Percentiles rank a stretch among this genome's conserved stretches.
These are phyloP conservation scores for Solanum medicagineum DNA, from an alignment of 257 asterid species.

Conservation along the genomic window DNA sequence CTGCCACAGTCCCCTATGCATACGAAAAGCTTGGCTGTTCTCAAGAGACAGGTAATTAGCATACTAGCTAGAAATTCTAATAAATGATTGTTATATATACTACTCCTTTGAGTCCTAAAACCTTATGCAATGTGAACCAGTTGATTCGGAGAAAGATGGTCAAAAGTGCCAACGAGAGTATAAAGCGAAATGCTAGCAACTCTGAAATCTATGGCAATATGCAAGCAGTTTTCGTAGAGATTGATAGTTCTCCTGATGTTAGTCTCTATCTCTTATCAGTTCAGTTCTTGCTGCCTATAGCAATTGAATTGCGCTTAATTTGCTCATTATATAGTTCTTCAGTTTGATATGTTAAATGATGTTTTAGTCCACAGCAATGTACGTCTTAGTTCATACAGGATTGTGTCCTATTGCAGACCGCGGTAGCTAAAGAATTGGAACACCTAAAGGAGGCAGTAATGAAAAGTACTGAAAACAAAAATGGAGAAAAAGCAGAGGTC, in stretches of 20 bases:
- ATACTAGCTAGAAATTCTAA: not conserved
- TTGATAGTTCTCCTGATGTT: constrained; percentile 32
- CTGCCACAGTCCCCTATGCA: not conserved
- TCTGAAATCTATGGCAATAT: constrained; percentile 48
- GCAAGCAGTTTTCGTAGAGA: constrained; percentile 40
- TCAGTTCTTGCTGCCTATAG: not conserved
- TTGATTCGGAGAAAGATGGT: constrained; percentile 42
- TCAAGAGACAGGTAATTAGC: constrained; percentile 20
- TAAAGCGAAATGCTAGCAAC: constrained; percentile 26
- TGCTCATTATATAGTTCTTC: not conserved
- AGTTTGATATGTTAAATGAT: not conserved
- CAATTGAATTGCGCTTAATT: not conserved
- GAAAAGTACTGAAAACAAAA: constrained; percentile 7
- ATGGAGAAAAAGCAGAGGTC: constrained; percentile 1
- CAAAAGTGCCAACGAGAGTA: constrained; percentile 30
- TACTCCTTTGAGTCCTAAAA: not conserved
- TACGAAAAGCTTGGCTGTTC: constrained; percentile 35
- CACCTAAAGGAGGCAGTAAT: constrained; percentile 39
- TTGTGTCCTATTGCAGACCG: constrained; percentile 12
- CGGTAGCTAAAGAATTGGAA: constrained; percentile 27
- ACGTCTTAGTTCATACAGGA: not conserved
- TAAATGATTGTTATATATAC: not conserved
- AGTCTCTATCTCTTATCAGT: not conserved
- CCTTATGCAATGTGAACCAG: constrained; percentile 5
- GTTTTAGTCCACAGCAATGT: not conserved